Base-by-base conservation (phyloP, 768 basidiomycete genomes). In the Tulasnella sp. region DNA sequence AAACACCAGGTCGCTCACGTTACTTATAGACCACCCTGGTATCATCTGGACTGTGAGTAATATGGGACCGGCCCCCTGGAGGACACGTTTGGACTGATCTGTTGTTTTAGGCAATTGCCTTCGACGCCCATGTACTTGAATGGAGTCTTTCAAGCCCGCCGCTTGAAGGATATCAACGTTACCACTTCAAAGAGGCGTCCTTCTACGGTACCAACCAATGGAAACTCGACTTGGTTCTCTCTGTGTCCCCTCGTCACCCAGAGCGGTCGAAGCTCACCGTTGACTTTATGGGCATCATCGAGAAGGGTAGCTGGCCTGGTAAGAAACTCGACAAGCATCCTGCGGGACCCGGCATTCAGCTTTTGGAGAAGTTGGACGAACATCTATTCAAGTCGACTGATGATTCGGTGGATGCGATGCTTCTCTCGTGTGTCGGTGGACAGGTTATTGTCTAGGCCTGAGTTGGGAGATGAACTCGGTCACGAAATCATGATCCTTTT, bases 101-200 rank as follows among this genome's bases (percentile, higher is more conserved):
- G 19, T 44, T 72, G 42, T 77, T 77, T 78, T 58, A 82, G 91
- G 95, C 94, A 5, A 89, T 99, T 77, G 93, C 96, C 0, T 98
- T 99, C 83, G 93, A 97, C 74, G 97, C 95, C 0, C 92, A 97
- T 80, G 94, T 98, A 19, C 84, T 97, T 10, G 85, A 89, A 76
- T 98, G 97, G 97, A 91, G 90, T 21, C 87, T 96, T 48, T 93
- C 95, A 81, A 87, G 91, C 81, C 89, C 90, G 77, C 96, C 97
- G 1, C 94, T 95, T 0, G 85, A 90, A 76, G 93, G 94, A 79
- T 86, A 88, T 81, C 89, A 89, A 9, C 89, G 96, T 10, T 97
- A 99, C 83, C 94, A 96, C 82, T 90, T 98, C 86, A 98, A 96
- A 84, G 95, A 97, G 84, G 95, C 90, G 0, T 95, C 96, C 2